Percentiles rank a stretch among this genome's conserved stretches.
phyloP scores from a whole-genome alignment of 2,329 filamentous ascomycete genomes.

The Alternaria incomplexa region DNA sequence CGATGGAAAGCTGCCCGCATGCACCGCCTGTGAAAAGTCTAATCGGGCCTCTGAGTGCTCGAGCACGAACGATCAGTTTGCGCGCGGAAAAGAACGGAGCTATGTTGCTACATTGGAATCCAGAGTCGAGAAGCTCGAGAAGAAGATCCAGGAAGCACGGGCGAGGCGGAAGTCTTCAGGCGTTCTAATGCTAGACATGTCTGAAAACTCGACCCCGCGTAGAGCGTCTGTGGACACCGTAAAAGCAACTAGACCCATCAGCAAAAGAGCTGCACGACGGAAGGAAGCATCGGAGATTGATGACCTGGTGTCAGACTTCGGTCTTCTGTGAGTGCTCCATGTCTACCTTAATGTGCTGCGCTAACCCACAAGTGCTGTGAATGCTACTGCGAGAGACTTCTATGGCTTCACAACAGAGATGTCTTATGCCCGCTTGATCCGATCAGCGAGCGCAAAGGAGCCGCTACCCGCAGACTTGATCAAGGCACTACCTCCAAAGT shows the following conservation, averaged over 20 bases:
- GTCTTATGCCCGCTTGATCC: slow-evolving; percentile 87
- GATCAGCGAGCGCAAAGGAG: slow-evolving; percentile 81
- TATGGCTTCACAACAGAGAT: slow-evolving; percentile 86
- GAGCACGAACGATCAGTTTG: slow-evolving; percentile 94
- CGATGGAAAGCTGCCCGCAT: slow-evolving; percentile 93
- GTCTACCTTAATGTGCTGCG: background rate
- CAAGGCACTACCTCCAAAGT: slow-evolving; percentile 72
- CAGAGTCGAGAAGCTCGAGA: slow-evolving; percentile 85
- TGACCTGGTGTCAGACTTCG: slow-evolving; percentile 91
- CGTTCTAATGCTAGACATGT: slow-evolving; percentile 66
- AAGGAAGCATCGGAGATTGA: slow-evolving; percentile 87
- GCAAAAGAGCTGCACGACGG: slow-evolving; percentile 53
- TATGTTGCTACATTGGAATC: slow-evolving; percentile 97
- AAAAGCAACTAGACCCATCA: slow-evolving; percentile 39
- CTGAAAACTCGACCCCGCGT: slow-evolving; percentile 62
- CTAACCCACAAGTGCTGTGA: slow-evolving; percentile 72
- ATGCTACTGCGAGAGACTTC: slow-evolving; percentile 92
- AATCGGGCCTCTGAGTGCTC: slow-evolving; percentile 88
- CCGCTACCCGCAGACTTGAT: slow-evolving; percentile 66
- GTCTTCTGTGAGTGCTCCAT: slow-evolving; percentile 71
- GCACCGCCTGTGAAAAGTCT: slow-evolving; percentile 92
- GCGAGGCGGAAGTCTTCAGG: slow-evolving; percentile 76
- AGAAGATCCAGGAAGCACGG: slow-evolving; percentile 69
- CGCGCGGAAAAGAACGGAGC: slow-evolving; percentile 91
- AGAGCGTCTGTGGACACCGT: slow-evolving; percentile 45